Conservation (phyloP, 164 flowering plant species). For the Liquidambar formosana region DNA sequence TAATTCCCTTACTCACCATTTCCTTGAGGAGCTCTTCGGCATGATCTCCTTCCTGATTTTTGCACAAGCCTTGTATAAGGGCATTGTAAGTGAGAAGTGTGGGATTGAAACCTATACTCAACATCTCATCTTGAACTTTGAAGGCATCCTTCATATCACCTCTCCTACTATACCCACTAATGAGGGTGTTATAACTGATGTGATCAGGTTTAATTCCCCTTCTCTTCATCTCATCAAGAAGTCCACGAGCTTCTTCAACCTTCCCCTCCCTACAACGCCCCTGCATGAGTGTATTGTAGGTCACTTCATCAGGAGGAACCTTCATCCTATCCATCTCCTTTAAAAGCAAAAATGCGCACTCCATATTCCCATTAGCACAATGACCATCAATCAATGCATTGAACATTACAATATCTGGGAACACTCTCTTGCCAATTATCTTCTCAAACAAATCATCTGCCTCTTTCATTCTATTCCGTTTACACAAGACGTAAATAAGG, state of each 20-base stretch:
- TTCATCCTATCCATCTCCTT: constrained; percentile 65
- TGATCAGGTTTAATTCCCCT: constrained; percentile 78
- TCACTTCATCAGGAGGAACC: constrained; percentile 73
- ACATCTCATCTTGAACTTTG: constrained; percentile 75
- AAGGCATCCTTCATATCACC: constrained; percentile 79
- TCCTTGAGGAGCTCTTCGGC: constrained; percentile 77
- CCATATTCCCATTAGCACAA: constrained; percentile 45
- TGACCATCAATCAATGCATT: constrained; percentile 77
- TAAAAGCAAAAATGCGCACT: constrained; percentile 37
- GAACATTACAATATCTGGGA: constrained; percentile 67
- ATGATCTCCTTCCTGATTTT: constrained; percentile 55
- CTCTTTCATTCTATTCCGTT: constrained; percentile 54
- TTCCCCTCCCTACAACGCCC: constrained; percentile 70
- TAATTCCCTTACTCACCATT: constrained; percentile 79
- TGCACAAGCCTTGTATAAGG: constrained; percentile 74
- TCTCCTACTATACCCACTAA: constrained; percentile 79
- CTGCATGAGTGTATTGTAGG: constrained; percentile 81
- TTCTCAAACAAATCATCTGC: constrained; percentile 70
- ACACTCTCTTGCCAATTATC: constrained; percentile 37
- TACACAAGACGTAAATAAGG: constrained; percentile 66
- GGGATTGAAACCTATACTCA: constrained; percentile 74
- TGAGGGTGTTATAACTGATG: constrained; percentile 77
- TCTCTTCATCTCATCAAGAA: constrained; percentile 71
- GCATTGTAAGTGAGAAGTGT: constrained; percentile 85
- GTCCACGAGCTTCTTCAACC: constrained; percentile 73